Base-by-base conservation (phyloP, 371 early-diverging fungal genomes). In the Mortierella sp. region DNA sequence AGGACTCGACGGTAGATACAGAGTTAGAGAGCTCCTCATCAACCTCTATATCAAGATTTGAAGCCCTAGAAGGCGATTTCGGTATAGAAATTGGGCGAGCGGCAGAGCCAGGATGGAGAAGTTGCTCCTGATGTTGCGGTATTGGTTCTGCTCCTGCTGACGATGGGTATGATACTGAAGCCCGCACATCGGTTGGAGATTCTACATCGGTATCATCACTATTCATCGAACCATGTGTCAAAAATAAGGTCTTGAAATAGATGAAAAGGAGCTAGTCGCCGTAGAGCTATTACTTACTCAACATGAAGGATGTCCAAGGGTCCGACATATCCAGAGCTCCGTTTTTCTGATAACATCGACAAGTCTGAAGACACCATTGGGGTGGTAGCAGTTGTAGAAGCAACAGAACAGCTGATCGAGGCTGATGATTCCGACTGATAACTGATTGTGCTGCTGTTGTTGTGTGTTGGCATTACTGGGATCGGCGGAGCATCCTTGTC, bases 401-500 rank as follows among this genome's bases (percentile, higher is more conserved):
- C 40, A n/a, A 52, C 21, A 5, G 44, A 53, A 37, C 40, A 51
- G 46, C 50, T 57, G 28, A 44, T 43, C 0, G 63, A 50, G 2
- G 62, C 25, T 16, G 65, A 63, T 5, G 64, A 64, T 2, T 64
- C 19, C 7, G 71, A 57, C 8, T 50, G 50, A 22, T 57, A 57
- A 19, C 57, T 52, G 41, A 40, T 13, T 2, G 60, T 54, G 37
- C 55, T 55, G 21, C 27, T 16, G 49, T 55, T 56, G 22, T 12
- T 63, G 25, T 60, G 55, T n/a, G 46, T 21, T 2, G 65, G 65
- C 34, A 65, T 39, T 16, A 24, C 40, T n/a, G 71, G 71, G 25
- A 54, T 73, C 17, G 73, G 73, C 16, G 73, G 73, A 16, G 73
- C 73, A 22, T 73, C 73, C 45, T 66, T 73, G 57, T 73, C 73